Base-by-base conservation (phyloP, 2,329 filamentous ascomycete species). In the Talaromyces amestolkiae region DNA sequence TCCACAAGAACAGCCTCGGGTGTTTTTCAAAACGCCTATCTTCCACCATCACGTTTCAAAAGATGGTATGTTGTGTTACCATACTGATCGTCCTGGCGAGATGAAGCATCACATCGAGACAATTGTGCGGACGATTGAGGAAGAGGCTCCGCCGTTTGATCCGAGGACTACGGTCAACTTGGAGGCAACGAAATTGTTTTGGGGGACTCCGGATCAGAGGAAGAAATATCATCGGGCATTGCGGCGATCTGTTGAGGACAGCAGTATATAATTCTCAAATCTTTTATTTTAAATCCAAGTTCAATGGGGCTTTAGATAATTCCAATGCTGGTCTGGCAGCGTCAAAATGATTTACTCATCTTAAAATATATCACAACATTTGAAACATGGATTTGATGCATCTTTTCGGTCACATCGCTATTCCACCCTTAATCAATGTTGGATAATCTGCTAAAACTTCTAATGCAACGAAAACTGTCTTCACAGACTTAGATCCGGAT, bases 21-120 rank as follows among this genome's bases (percentile, higher is more conserved):
- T 93, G 64, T 88, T 85, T 68, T 89, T 97, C 69, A 86, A 93
- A 72, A 94, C 92, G 0, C 85, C 86, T 3, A 85, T 98, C 19
- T 97, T 94, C 77, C 95, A 98, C 73, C 91, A 97, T 70, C 88
- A 92, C 15, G 90, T 99, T 56, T 90, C 93, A 4, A 82, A 85
- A 15, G 89, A 92, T 67, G 93, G 93, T 1, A 89, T 91, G 0
- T 85, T 93, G 0, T 97, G 93, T 78, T 98, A 98, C 77, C 88
- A 87, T 63, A 87, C 88, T 0, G 85, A 85, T 22, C 87, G 86
- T 58, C 79, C 83, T 5, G 93, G 97, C 67, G 93, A 97, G 71
- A 87, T 94, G 71, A 87, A 86, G 67, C 87, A 89, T 3, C 94
- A 98, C 70, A 89, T 99, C 51, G 89, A 96, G 64, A 91, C 90